Evolutionary conservation across 345 rosid species (phyloP).

Genomic region (Rhodamnia argentea): DNA sequence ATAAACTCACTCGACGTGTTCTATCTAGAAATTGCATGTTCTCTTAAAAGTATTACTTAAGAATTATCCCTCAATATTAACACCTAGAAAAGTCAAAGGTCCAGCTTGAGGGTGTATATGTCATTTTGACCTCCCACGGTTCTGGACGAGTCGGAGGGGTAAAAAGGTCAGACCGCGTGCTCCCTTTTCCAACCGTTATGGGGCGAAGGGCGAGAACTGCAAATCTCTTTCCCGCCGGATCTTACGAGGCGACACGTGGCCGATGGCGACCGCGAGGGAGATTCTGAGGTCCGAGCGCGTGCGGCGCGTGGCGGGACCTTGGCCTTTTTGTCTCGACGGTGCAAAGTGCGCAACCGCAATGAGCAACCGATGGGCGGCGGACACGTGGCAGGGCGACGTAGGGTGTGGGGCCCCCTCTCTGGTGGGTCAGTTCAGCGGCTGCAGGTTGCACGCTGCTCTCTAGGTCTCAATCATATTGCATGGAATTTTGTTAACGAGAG

Average conservation of each 20-base stretch:
- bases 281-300: neutral
- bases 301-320: neutral
- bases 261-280: neutral
- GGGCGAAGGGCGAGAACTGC: neutral
- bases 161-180: neutral
- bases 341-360: too few species aligned
- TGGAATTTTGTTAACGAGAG: too few species aligned
- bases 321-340: too few species aligned
- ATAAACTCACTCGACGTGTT: too few species aligned
- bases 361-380: constrained; percentile 8
- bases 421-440: neutral
- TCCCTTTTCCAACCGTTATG: neutral
- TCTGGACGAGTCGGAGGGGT: neutral
- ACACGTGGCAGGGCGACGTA: neutral
- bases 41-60: neutral
- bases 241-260: neutral
- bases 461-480: too few species aligned
- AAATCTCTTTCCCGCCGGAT: neutral
- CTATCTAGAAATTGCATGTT: too few species aligned
- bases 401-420: neutral
- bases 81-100: too few species aligned
- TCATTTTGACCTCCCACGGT: neutral
- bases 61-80: neutral
- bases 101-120: neutral
- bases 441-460: too few species aligned